Base-by-base conservation (phyloP, 164 flowering plant genomes). In the Euptelea pleiosperma region DNA sequence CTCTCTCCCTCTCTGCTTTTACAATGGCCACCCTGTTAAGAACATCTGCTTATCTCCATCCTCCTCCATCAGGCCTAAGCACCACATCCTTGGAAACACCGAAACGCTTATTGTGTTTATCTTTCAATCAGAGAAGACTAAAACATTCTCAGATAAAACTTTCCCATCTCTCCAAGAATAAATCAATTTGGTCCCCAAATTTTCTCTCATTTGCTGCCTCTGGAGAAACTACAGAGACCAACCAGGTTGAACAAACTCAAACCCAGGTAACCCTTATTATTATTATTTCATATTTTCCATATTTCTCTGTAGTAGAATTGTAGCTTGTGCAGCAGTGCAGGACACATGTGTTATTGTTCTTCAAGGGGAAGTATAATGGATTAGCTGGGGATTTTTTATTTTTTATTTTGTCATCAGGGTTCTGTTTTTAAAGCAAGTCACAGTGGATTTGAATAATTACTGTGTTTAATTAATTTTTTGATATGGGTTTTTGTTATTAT, bases 21-120 rank as follows among this genome's bases (percentile, higher is more conserved):
- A n/a, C 60, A 53, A 66, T 66, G 70, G 70, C 70, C 15, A 30
- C 70, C 5, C 46, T 60, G 26, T 33, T 55, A 8, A 59, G 60
- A 37, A 40, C 35, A 28, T 45, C 58, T 28, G 31, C 64, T 10
- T 15, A 41, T 8, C 31, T 60, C 26, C 37, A 28, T 26, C 45
- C 59, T 52, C 35, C 21, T 21, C 11, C 25, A 30, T 21, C 35
- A 25, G 39, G 21, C 26, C 57, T 12, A 12, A 19, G 14, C 47
- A 18, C 39, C 45, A 52, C 54, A 31, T 34, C 47, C 31, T 21
- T 33, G n/a, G 52, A 52, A 16, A 44, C 66, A 31, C 62, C 40
- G 8, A 67, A 35, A 49, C 58, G 36, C 12, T 31, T n/a, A n/a
- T n/a, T 43, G 2, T 25, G 15, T 42, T 33, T 67, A 1, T 33